Evolutionary conservation across 805 yeast species (phyloP).

Genomic region (Lipomyces mesembrius): DNA sequence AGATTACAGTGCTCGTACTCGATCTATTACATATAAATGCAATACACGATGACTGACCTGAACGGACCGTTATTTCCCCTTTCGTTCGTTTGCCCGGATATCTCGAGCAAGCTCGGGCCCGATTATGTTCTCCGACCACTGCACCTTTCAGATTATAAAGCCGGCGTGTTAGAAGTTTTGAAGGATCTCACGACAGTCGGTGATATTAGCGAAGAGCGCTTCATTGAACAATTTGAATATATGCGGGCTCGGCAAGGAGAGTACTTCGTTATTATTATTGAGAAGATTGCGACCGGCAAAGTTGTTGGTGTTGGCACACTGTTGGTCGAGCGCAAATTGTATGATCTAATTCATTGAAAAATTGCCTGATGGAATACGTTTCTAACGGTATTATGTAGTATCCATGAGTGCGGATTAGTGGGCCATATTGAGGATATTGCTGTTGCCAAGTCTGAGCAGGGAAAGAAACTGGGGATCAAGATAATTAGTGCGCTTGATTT

Average conservation of each 20-base stretch:
- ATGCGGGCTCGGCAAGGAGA: conserved; percentile 60
- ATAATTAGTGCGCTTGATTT: conserved; percentile 66
- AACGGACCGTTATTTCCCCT: background rate
- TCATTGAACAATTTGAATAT: conserved; percentile 55
- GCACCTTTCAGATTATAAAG: conserved; percentile 58
- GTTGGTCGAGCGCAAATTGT: conserved; percentile 71
- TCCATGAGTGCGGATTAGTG: conserved; percentile 81
- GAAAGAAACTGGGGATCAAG: conserved; percentile 74
- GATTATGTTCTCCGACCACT: conserved; percentile 67
- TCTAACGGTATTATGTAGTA: conserved; percentile 42
- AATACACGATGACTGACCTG: background rate
- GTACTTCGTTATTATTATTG: conserved; percentile 74
- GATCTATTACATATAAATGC: background rate
- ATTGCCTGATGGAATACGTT: background rate
- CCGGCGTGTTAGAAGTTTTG: conserved; percentile 67
- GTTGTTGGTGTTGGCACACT: conserved; percentile 87
- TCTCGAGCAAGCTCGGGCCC: conserved; percentile 48
- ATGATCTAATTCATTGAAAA: background rate
- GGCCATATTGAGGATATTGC: conserved; percentile 97
- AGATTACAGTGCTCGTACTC: no score
- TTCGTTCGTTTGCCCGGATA: conserved; percentile 39
- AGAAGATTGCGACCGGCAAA: conserved; percentile 50
- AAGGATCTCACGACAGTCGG: conserved; percentile 84
- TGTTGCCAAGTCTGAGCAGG: conserved; percentile 74
- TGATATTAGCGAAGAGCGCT: conserved; percentile 57